phyloP scores from a whole-genome alignment of 768 basidiomycete species.

The Auriculariales sp. region DNA sequence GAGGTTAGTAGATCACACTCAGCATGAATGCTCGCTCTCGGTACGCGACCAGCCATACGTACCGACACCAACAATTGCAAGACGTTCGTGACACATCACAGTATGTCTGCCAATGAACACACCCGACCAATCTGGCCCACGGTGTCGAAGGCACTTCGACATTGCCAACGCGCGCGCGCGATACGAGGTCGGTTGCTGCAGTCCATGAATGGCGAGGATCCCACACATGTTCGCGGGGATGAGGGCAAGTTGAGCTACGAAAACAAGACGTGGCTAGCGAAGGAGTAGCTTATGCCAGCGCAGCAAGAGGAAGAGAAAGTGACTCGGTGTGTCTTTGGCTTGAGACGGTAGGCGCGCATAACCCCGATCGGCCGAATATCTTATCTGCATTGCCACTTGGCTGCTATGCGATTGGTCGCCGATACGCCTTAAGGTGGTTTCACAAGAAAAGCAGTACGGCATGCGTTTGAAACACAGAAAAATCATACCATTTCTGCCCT shows the following conservation, averaged over 20 bases:
- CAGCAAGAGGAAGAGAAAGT: too few relatives aligned
- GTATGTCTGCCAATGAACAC: conserved; percentile 73
- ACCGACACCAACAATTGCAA: conserved; percentile 98
- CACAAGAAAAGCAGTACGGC: too few relatives aligned
- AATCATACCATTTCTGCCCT: too few relatives aligned
- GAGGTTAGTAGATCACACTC: background rate
- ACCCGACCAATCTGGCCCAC: conserved; percentile 98
- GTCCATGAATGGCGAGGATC: conserved; percentile 73
- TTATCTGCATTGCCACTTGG: too few relatives aligned
- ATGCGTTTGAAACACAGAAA: too few relatives aligned
- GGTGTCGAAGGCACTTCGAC: conserved; percentile 81
- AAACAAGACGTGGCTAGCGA: too few relatives aligned
- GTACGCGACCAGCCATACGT: conserved; percentile 15
- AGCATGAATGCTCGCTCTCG: background rate
- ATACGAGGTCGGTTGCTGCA: conserved; percentile 53
- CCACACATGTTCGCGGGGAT: conserved; percentile 57
- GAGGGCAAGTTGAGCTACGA: background rate
- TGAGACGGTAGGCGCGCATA: too few relatives aligned
- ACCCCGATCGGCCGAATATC: too few relatives aligned
- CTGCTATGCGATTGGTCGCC: too few relatives aligned
- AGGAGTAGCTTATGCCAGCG: too few relatives aligned
- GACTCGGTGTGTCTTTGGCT: too few relatives aligned
- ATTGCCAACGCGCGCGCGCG: conserved; percentile 67
- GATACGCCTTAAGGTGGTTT: too few relatives aligned
- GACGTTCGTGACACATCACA: conserved; percentile 85